These are phyloP conservation scores for Entomortierella beljakovae DNA, from an alignment of 192 early-diverging fungal species.

Conservation along the genomic window DNA sequence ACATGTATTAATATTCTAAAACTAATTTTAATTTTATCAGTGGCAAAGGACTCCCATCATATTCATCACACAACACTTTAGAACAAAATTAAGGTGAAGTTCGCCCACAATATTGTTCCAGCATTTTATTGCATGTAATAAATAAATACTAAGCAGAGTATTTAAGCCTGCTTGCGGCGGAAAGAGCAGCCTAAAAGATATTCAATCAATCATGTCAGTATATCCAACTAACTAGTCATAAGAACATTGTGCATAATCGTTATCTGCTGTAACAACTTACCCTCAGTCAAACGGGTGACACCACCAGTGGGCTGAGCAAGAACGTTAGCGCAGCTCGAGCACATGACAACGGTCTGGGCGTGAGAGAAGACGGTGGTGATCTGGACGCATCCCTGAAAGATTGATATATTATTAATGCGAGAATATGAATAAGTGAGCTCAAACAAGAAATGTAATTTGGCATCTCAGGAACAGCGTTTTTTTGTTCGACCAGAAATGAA, in stretches of 20 bases:
- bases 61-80: not conserved
- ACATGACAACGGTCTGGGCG: constrained; percentile 98
- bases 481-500: too few relatives aligned
- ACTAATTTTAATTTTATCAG: too few relatives aligned
- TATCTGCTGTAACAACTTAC: constrained; percentile 52
- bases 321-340: constrained; percentile 95
- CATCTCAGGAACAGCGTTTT: too few relatives aligned
- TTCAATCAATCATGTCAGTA: not conserved
- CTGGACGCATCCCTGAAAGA: constrained; percentile 83
- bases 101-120: constrained; percentile 27
- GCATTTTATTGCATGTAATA: constrained; percentile 37
- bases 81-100: constrained; percentile 9
- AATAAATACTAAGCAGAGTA: constrained; percentile 30
- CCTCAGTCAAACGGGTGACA: constrained; percentile 96
- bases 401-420: not conserved
- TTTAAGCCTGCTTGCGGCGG: constrained; percentile 58
- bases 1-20: too few relatives aligned
- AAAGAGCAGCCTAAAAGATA: constrained; percentile 44
- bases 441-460: not conserved
- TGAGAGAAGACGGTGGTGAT: constrained; percentile 99
- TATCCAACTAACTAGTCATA: not conserved
- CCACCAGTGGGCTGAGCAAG: constrained; percentile 99
- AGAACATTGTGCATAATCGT: not conserved
- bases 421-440: not conserved
- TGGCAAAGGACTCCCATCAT: too few relatives aligned